Base-by-base conservation (phyloP, 2,329 filamentous ascomycete genomes). In the Neofusicoccum ribis region DNA sequence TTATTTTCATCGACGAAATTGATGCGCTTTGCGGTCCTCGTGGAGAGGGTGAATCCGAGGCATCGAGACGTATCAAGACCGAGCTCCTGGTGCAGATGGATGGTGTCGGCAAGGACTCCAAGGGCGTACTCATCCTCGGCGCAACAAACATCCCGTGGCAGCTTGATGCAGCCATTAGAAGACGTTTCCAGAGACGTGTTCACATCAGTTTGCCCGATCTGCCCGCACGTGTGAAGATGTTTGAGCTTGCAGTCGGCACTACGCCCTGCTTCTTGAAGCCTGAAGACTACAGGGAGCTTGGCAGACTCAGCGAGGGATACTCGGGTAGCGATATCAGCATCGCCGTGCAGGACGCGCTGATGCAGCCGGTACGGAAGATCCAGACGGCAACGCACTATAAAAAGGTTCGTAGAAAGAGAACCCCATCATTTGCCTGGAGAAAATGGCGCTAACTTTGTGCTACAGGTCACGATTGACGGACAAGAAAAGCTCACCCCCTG, bases 91-190 rank as follows among this genome's bases (percentile, higher is more conserved):
- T 99, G 17, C 95, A 99, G 79, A 99, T 99, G 95, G 95, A 99
- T 72, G 96, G 95, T 80, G 95, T 99, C 9, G 96, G 95, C 68
- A 94, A 96, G 68, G 95, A 99, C 79, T 94, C 91, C 68, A 93
- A 91, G 72, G 95, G 94, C 20, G 94, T 99, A 8, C 83, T 99
- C 27, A 96, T 99, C 46, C 86, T 99, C 3, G 95, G 95, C 67
- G 95, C 95, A 63, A 99, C 95, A 65, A 99, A 99, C 77, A 98
- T 99, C 68, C 95, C 95, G 17, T 99, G 95, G 95, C 94, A 99
- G 83, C 85, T 99, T 56, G 95, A 99, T 77, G 91, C 92, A 11
- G 95, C 95, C 71, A 99, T 99, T 72, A 89, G 95, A 71, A 88
- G 95, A 78, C 92, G 95, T 74, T 99, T 99, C 83, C 96, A 99